A percentile compares a stretch with the other conserved stretches of the same genome.
These are phyloP conservation scores for Lipomyces japonicus DNA, from an alignment of 805 yeast species.

Conservation along the genomic window DNA sequence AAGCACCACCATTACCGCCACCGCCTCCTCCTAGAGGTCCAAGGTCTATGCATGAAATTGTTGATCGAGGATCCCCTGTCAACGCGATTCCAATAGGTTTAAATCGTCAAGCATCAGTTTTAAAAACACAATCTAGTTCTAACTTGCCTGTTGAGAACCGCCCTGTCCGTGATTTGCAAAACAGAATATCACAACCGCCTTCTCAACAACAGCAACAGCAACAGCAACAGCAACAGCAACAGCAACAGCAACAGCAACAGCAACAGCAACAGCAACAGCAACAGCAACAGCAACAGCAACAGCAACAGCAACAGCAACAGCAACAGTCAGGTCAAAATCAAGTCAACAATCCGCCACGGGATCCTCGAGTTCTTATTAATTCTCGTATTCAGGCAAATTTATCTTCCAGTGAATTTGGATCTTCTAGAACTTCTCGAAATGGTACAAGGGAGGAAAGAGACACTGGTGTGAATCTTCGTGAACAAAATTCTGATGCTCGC, in stretches of 20 bases:
- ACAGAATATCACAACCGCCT: background rate
- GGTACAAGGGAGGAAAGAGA: too few species aligned
- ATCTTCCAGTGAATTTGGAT: too few species aligned
- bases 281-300: conserved; percentile 1
- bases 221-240: background rate
- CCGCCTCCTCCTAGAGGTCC: too few species aligned
- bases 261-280: background rate
- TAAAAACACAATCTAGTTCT: background rate
- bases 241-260: conserved; percentile 3
- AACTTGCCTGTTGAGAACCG: background rate
- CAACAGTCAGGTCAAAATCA: background rate
- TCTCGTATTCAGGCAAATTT: too few species aligned
- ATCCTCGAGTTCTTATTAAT: background rate
- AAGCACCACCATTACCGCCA: background rate
- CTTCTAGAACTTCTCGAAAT: too few species aligned
- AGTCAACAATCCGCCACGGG: background rate
- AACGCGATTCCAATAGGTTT: background rate
- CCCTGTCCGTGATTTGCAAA: background rate
- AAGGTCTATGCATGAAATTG: background rate
- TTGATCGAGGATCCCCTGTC: background rate
- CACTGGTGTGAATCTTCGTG: too few species aligned
- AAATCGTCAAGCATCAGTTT: background rate
- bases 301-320: conserved; percentile 4
- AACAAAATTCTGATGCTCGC: too few species aligned
- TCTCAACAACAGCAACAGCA: background rate